Percentiles rank a stretch among this genome's conserved stretches.
These are phyloP conservation scores for Quillaja saponaria DNA, from an alignment of 306 rosid species.

Conservation along the genomic window DNA sequence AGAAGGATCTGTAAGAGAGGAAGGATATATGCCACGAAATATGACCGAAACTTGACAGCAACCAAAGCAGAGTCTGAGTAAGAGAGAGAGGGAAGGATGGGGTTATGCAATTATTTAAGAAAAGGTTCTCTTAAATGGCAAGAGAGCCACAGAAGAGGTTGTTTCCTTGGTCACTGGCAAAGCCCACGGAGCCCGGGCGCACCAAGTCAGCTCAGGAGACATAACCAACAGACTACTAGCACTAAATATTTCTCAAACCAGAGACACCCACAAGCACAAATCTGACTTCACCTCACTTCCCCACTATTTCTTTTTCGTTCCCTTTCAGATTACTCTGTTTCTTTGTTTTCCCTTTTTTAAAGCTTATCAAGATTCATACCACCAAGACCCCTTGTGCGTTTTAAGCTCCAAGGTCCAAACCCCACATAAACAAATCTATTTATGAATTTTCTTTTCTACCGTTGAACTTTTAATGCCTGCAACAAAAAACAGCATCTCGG, in stretches of 20 bases:
- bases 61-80: slow-evolving; percentile 64
- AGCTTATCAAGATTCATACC: slow-evolving; percentile 47
- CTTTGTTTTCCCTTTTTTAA: slow-evolving; percentile 44
- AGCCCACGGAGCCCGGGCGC: slow-evolving; percentile 90
- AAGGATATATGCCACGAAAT: slow-evolving; percentile 43
- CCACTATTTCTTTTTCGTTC: slow-evolving; percentile 49
- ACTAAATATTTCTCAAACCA: slow-evolving; percentile 70
- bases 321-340: slow-evolving; percentile 56
- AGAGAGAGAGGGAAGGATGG: slow-evolving; percentile 49
- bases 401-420: slow-evolving; percentile 73
- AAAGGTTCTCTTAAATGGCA: slow-evolving; percentile 78
- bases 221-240: slow-evolving; percentile 70
- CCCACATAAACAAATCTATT: slow-evolving; percentile 43
- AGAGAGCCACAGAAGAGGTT: slow-evolving; percentile 72
- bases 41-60: slow-evolving; percentile 76
- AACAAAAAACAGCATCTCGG: slow-evolving; percentile 97
- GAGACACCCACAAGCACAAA: slow-evolving; percentile 65
- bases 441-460: slow-evolving; percentile 28
- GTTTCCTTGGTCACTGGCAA: slow-evolving; percentile 99
- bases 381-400: slow-evolving; percentile 42
- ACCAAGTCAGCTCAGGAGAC: slow-evolving; percentile 81
- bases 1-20: slow-evolving; percentile 44
- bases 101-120: slow-evolving; percentile 45
- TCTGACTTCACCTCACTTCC: slow-evolving; percentile 89
- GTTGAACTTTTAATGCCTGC: slow-evolving; percentile 73